phyloP scores from a whole-genome alignment of 345 rosid species.

The Brassica rapa region DNA sequence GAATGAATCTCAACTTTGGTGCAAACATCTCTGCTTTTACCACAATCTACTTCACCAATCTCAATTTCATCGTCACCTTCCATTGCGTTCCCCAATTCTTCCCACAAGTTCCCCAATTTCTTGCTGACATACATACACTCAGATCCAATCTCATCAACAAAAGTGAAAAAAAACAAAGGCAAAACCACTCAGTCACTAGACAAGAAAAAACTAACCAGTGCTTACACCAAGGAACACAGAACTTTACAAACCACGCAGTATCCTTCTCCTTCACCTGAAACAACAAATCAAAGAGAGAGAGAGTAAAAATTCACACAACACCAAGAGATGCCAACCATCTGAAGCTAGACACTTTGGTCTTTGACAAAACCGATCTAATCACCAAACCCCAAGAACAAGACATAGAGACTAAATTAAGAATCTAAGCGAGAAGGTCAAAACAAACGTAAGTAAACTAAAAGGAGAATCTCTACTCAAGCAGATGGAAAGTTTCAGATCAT shows the following conservation, averaged over 20 bases:
- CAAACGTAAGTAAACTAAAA: neutral
- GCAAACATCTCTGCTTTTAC: constrained; percentile 71
- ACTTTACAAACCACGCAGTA: constrained; percentile 93
- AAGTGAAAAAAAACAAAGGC: constrained; percentile 8
- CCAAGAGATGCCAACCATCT: constrained; percentile 20
- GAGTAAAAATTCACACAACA: neutral
- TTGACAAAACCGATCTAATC: constrained; percentile 2
- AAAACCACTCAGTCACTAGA: neutral
- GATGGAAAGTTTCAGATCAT: neutral
- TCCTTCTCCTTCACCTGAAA: constrained; percentile 91
- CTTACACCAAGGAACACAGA: constrained; percentile 99
- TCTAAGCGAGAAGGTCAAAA: constrained; percentile 8
- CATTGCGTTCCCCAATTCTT: constrained; percentile 81
- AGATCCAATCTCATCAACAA: constrained; percentile 10
- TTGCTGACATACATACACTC: constrained; percentile 59
- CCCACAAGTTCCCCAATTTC: constrained; percentile 91
- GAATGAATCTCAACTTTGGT: constrained; percentile 86
- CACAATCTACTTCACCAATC: constrained; percentile 95
- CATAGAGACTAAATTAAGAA: neutral
- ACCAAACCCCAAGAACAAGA: neutral
- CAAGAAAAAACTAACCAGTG: constrained; percentile 69
- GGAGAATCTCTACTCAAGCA: neutral
- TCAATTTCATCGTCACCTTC: constrained; percentile 95
- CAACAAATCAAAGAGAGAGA: neutral
- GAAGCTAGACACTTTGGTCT: neutral